A percentile compares a stretch with the other conserved stretches of the same genome.
Conservation (phyloP, 2,329 filamentous ascomycete species). For the Xylaria sp. region DNA sequence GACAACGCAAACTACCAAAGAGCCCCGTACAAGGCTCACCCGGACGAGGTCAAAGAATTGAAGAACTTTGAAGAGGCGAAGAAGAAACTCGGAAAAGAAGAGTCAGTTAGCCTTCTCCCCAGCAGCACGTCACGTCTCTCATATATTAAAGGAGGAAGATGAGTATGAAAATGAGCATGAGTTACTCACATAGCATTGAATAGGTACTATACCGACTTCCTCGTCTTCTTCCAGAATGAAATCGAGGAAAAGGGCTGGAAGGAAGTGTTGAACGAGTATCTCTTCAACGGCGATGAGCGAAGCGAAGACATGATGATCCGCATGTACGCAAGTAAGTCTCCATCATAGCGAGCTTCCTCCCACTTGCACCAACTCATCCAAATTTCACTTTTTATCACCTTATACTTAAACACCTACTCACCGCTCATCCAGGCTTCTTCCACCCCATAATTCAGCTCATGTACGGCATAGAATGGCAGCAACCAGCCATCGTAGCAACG, state of each 20-base stretch:
- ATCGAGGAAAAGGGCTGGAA: conserved; percentile 74
- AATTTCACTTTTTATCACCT: neutral
- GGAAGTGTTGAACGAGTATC: conserved; percentile 69
- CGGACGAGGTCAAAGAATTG: conserved; percentile 65
- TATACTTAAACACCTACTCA: neutral
- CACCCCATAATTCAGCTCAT: conserved; percentile 88
- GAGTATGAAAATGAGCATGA: neutral
- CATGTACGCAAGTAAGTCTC: conserved; percentile 68
- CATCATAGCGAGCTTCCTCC: too few species aligned
- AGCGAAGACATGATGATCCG: conserved; percentile 76
- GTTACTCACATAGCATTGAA: conserved; percentile 19
- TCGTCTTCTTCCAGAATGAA: conserved; percentile 79
- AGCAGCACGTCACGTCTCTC: neutral
- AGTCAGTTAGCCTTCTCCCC: conserved; percentile 41
- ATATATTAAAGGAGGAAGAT: too few species aligned
- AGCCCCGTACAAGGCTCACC: conserved; percentile 56
- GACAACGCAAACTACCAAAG: conserved; percentile 75
- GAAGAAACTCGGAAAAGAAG: conserved; percentile 69
- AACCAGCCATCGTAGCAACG: conserved; percentile 84
- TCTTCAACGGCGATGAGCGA: conserved; percentile 73
- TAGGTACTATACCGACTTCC: conserved; percentile 74
- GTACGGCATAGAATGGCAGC: conserved; percentile 84
- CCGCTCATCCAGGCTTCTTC: conserved; percentile 65
- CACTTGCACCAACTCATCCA: neutral
- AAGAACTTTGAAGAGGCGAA: conserved; percentile 66